Percentiles rank a stretch among this genome's conserved stretches.
phyloP scores from a whole-genome alignment of 202 grass and related monocot genomes.

The Cymbopogon flexuosus region DNA sequence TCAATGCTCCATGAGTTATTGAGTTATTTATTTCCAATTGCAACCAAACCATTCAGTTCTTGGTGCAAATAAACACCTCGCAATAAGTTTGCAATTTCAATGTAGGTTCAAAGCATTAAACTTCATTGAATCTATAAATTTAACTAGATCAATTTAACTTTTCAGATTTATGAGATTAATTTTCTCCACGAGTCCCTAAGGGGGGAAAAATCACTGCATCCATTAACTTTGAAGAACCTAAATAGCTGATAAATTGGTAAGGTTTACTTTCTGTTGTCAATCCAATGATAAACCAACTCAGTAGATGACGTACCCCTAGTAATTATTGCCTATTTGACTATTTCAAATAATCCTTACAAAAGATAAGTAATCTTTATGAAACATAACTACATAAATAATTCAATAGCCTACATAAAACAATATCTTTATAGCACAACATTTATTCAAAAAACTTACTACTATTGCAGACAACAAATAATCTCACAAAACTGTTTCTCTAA shows the following conservation, averaged over 20 bases:
- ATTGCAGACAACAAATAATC: neutral
- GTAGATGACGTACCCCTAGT: neutral
- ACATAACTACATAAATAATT: neutral
- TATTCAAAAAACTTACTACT: neutral
- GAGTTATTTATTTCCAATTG: neutral
- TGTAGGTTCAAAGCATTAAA: neutral
- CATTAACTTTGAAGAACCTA: neutral
- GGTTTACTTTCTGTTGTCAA: neutral
- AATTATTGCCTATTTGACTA: neutral
- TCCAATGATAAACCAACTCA: neutral
- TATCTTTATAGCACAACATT: neutral
- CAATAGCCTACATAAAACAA: neutral
- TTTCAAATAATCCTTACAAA: neutral
- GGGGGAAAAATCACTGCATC: neutral
- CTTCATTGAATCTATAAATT: neutral
- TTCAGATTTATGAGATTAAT: neutral
- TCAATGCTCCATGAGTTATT: neutral
- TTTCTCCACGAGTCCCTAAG: neutral
- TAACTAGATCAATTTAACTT: neutral
- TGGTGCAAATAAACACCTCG: neutral
- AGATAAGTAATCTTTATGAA: neutral
- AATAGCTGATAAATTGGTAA: neutral
- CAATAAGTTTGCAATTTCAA: neutral
- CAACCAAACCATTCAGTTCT: neutral
- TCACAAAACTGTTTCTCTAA: neutral